Evolutionary conservation across 805 yeast species (phyloP).

Genomic region (Teunomyces pallodes): DNA sequence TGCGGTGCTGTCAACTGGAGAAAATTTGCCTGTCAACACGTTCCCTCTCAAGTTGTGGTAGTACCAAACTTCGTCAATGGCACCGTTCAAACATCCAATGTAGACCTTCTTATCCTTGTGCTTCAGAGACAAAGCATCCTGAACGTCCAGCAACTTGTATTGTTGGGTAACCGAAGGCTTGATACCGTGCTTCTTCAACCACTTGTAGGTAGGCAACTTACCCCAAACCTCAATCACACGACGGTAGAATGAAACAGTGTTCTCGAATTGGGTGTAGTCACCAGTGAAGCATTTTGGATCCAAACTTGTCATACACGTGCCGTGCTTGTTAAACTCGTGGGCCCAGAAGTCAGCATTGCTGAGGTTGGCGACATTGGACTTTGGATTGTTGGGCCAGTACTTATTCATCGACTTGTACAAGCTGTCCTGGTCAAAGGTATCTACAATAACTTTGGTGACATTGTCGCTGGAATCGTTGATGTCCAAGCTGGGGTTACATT

Average conservation of each 20-base stretch:
- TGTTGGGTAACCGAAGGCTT: conserved; percentile 32
- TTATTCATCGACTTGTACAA: conserved; percentile 28
- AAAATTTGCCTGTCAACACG: conserved; percentile 57
- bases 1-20: conserved; percentile 51
- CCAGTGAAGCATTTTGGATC: conserved; percentile 34
- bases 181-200: conserved; percentile 34
- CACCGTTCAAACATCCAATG: conserved; percentile 33
- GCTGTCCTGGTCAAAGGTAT: conserved; percentile 23
- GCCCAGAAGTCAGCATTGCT: conserved; percentile 36
- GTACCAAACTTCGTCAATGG: conserved; percentile 73
- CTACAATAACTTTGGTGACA: conserved; percentile 24
- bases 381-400: conserved; percentile 23
- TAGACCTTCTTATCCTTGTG: conserved; percentile 32
- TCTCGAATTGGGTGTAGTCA: conserved; percentile 27
- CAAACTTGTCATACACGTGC: conserved; percentile 40
- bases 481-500: conserved; percentile 32
- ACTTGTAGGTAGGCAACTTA: conserved; percentile 33
- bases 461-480: conserved; percentile 25
- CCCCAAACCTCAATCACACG: conserved; percentile 26
- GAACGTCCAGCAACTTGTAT: conserved; percentile 31
- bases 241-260: conserved; percentile 30
- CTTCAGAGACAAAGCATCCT: conserved; percentile 28
- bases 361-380: conserved; percentile 20
- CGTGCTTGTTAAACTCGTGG: conserved; percentile 45
- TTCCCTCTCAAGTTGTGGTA: conserved; percentile 75